Percentiles rank a stretch among this genome's conserved stretches.
Conservation (phyloP, 352 stramenopile species). For the Aphanomyces stellatus region DNA sequence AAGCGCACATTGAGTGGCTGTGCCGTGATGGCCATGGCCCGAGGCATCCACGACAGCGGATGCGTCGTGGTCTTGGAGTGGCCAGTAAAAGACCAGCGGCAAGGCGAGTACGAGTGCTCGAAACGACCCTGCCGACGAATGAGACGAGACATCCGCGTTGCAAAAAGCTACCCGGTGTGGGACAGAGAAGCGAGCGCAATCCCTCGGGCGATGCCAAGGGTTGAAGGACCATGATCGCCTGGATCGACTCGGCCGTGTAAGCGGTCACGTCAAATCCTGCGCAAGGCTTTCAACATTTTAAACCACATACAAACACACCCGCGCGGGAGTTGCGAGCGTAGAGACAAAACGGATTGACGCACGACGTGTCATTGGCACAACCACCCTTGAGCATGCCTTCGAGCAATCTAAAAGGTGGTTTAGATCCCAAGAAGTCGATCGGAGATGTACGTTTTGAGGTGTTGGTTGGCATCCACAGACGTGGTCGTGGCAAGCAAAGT, state of each 20-base stretch:
- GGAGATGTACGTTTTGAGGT: constrained; percentile 24
- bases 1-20: neutral
- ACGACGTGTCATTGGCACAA: neutral
- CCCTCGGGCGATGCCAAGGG: neutral
- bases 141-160: neutral
- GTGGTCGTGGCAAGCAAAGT: neutral
- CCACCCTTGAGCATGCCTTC: neutral
- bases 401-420: neutral
- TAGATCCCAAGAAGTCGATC: neutral
- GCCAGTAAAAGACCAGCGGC: constrained; percentile 1
- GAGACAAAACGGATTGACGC: constrained; percentile 12
- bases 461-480: neutral
- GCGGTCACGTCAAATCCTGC: constrained; percentile 6
- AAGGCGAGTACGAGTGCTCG: neutral
- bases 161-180: neutral
- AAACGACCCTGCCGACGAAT: neutral
- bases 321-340: neutral
- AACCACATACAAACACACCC: neutral
- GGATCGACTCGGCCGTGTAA: neutral
- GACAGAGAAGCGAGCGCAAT: neutral
- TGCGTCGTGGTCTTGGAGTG: constrained; percentile 1
- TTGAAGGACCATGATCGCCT: neutral
- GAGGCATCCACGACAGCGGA: constrained; percentile 1
- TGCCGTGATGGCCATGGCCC: neutral
- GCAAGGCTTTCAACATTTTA: neutral